Evolutionary conservation across 2,329 filamentous ascomycete species (phyloP), one percentile per base, ranked within the genome.

Genomic region (Nemania sp.): DNA sequence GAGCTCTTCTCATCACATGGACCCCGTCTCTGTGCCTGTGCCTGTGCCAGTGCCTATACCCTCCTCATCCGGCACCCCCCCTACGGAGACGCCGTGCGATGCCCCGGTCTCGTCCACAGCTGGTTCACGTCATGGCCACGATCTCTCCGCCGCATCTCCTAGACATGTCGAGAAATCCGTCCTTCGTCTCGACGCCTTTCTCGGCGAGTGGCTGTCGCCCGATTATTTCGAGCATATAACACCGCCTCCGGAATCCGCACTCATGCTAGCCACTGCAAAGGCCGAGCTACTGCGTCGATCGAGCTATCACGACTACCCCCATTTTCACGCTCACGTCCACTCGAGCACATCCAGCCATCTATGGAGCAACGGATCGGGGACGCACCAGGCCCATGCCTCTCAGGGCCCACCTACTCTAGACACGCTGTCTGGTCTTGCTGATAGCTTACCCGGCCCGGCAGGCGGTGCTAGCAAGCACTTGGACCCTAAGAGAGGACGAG

Each of bases 151-250:
- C 15, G 56, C 48, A 6, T 18, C 37, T 18, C 13, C 56, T 20
- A 29, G 18, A 7, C 66, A 68, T 4, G 68, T 84, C 60, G 80
- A 81, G 59, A 89, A 86, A 65, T 79, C 85, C 2, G 81, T 87
- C 10, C 77, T 99, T 49, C 89, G 95, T 0, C 83, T 99, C 5
- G 95, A 99, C 76, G 90, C 93, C 0, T 97, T 96, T 72, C 82
- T 99, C 0, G 94, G 95, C 50, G 95, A 99, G 80, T 99, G 95
- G 95, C 82, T 98, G 32, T 91, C 90, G 1, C 91, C 92, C 1
- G 89, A 93, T 71, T 99, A 99, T 75, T 99, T 94, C 71, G 92
- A 97, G 64, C 84, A 90, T 54, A 97, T 97, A 65, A 94, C 90
- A 0, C 91, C 92, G 2, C 95, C 95, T 11, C 95, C 95, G 0